Percentiles rank a stretch among this genome's conserved stretches.
Evolutionary conservation across 345 rosid genomes (phyloP).

Genomic region (Lumnitzera littorea): DNA sequence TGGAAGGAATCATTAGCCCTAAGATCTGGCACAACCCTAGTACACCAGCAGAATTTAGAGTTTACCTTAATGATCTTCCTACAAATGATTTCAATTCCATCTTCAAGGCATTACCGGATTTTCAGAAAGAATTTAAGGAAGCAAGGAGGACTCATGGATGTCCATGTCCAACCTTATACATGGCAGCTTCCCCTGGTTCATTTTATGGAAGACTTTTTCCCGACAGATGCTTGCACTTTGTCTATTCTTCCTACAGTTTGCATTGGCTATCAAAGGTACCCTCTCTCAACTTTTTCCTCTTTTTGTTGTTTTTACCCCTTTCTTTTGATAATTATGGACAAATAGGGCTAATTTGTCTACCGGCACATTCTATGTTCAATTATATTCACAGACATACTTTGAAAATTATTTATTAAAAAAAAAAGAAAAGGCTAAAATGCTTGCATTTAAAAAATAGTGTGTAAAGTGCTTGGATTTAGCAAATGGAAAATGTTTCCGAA

Average conservation of each 20-base stretch:
- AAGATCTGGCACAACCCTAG: constrained; percentile 1
- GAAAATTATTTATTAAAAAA: too few species aligned
- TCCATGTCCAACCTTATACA: constrained; percentile 15
- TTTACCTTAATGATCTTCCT: constrained; percentile 51
- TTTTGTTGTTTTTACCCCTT: neutral
- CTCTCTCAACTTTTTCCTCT: neutral
- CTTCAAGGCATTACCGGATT: constrained; percentile 41
- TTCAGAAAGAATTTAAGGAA: constrained; percentile 21
- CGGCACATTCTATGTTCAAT: too few species aligned
- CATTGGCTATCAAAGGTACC: constrained; percentile 93
- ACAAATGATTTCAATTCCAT: constrained; percentile 51
- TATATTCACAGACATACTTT: too few species aligned
- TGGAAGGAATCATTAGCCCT: constrained; percentile 19
- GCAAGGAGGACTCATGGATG: constrained; percentile 15
- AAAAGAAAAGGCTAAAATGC: too few species aligned
- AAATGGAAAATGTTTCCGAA: too few species aligned
- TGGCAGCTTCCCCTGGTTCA: constrained; percentile 62
- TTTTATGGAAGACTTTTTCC: constrained; percentile 86
- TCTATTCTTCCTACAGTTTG: constrained; percentile 61
- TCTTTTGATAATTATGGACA: too few species aligned
- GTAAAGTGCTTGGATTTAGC: too few species aligned
- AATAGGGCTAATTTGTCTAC: too few species aligned
- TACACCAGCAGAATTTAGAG: constrained; percentile 27
- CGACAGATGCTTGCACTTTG: constrained; percentile 52
- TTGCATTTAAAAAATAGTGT: too few species aligned